These are phyloP conservation scores for Aciculoconidium aculeatum DNA, from an alignment of 805 yeast species.

Conservation along the genomic window DNA sequence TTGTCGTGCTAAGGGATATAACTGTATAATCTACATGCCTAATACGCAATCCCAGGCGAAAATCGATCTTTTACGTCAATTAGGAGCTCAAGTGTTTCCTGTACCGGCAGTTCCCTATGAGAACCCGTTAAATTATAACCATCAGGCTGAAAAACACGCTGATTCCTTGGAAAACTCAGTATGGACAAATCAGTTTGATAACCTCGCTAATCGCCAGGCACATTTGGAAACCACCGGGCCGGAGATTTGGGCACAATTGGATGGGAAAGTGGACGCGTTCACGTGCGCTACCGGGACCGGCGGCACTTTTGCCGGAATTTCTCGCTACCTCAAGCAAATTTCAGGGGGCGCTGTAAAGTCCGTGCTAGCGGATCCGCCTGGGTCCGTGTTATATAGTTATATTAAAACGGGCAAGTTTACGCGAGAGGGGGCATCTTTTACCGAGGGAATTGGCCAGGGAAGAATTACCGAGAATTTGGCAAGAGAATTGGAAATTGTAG, in stretches of 20 bases:
- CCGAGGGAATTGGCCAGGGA: conserved; percentile 97
- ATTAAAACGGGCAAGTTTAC: conserved; percentile 60
- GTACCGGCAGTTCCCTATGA: conserved; percentile 83
- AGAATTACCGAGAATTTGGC: conserved; percentile 79
- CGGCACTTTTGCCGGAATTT: conserved; percentile 84
- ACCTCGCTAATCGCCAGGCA: conserved; percentile 80
- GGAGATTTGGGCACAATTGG: conserved; percentile 80
- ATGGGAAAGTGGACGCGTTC: conserved; percentile 76
- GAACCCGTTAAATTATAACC: conserved; percentile 81
- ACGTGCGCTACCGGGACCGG: conserved; percentile 93
- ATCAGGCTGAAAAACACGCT: conserved; percentile 82
- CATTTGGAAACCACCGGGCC: conserved; percentile 91
- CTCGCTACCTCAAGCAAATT: conserved; percentile 69
- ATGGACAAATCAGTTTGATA: conserved; percentile 92
- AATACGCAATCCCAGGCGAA: conserved; percentile 80
- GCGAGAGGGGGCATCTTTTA: conserved; percentile 78
- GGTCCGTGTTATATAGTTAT: conserved; percentile 77
- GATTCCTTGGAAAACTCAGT: conserved; percentile 71
- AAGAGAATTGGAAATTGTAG: conserved; percentile 66
- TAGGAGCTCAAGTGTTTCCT: conserved; percentile 85
- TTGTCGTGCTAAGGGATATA: conserved; percentile 78
- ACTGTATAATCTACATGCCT: conserved; percentile 86
- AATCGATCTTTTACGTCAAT: conserved; percentile 62
- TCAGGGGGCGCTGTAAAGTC: conserved; percentile 57
- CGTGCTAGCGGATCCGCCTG: conserved; percentile 90